Base-by-base conservation (phyloP, 345 rosid species). In the Tarenaya hassleriana region DNA sequence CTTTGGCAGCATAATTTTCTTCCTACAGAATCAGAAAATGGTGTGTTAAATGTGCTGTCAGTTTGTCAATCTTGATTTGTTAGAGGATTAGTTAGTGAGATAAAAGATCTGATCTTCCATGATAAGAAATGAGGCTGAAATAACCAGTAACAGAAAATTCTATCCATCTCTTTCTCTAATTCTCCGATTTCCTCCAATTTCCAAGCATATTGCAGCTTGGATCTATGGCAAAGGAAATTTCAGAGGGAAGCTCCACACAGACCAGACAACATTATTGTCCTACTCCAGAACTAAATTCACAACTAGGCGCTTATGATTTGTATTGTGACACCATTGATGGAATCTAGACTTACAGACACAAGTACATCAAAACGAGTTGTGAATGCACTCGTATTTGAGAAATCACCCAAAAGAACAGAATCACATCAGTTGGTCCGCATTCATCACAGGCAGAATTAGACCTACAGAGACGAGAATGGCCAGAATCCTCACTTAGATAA, bases 1-100 rank as follows among this genome's bases (percentile, higher is more conserved):
- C 75, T 67, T 58, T 63, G 17, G 54, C 53, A 29, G 58, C 77
- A 68, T 54, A 72, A 52, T 34, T 63, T 61, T 63, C 78, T 41
- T 56, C 78, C 84, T 78, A 69, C 31, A 43, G 20, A 61, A 66
- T 8, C 18, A 61, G 14, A 42, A 56, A 46, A 10, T 33, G 55
- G 16, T 5, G 44, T n/a, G n/a, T n/a, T n/a, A n/a, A n/a, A n/a
- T n/a, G n/a, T n/a, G n/a, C n/a, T n/a, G n/a, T n/a, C n/a, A n/a
- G n/a, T n/a, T n/a, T n/a, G n/a, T n/a, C n/a, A n/a, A n/a, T n/a
- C n/a, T n/a, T n/a, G n/a, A n/a, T n/a, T n/a, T n/a, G n/a, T n/a
- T n/a, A n/a, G n/a, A n/a, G n/a, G n/a, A n/a, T n/a, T n/a, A n/a
- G n/a, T n/a, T n/a, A n/a, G n/a, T n/a, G n/a, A n/a, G n/a, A n/a